Percentiles rank a stretch among this genome's conserved stretches.
Conservation (phyloP, 257 asterid genomes). For the Misopates orontium region DNA sequence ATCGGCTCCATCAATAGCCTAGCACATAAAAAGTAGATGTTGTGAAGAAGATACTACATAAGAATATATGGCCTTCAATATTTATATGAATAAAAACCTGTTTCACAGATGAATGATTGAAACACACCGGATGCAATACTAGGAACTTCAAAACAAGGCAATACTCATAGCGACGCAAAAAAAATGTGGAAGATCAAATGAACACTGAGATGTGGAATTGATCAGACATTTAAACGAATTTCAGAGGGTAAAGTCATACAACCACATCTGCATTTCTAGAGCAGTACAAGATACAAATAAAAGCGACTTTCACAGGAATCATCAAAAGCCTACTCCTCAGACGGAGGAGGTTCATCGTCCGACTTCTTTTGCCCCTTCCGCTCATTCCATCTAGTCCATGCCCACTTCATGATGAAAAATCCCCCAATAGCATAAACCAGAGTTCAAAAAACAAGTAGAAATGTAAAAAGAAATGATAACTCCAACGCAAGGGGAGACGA, state of each 20-base stretch:
- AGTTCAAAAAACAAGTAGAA: slow-evolving; percentile 20
- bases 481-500: background rate
- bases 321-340: slow-evolving; percentile 37
- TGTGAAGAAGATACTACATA: slow-evolving; percentile 16
- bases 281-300: slow-evolving; percentile 27
- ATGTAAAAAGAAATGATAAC: background rate
- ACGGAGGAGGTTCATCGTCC: slow-evolving; percentile 53
- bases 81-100: slow-evolving; percentile 47
- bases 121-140: background rate
- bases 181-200: slow-evolving; percentile 12
- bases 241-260: slow-evolving; percentile 5
- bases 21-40: slow-evolving; percentile 29
- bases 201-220: slow-evolving; percentile 4
- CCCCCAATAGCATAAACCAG: slow-evolving; percentile 95
- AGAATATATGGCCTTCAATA: background rate
- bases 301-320: slow-evolving; percentile 12
- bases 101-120: slow-evolving; percentile 30
- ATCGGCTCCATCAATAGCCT: slow-evolving; percentile 94
- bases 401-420: slow-evolving; percentile 74
- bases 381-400: slow-evolving; percentile 89
- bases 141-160: slow-evolving; percentile 1
- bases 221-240: background rate
- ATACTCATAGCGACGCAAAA: background rate
- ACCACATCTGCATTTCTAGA: slow-evolving; percentile 23
- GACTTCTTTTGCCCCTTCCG: slow-evolving; percentile 60